Percentiles rank a stretch among this genome's conserved stretches.
Conservation (phyloP, 495 filamentous ascomycete species). For the Neurospora hispaniola region DNA sequence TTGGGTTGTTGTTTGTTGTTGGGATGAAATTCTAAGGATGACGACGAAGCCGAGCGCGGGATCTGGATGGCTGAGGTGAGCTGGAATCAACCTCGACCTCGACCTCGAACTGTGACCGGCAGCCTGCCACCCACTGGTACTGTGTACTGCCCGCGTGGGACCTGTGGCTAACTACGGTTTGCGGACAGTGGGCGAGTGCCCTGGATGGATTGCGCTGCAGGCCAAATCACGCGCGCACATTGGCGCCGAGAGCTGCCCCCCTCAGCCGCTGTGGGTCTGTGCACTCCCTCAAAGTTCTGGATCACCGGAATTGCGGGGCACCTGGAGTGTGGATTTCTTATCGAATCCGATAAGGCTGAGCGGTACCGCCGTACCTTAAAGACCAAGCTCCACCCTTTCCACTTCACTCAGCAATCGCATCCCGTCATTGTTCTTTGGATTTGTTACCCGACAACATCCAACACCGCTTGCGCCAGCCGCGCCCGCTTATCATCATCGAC, state of each 20-base stretch:
- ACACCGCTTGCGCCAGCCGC: not conserved
- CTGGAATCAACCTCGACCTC: not conserved
- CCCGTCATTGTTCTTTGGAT: not conserved
- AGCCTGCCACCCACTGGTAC: not conserved
- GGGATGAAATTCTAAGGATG: not conserved
- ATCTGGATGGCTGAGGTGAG: not conserved
- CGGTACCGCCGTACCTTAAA: not conserved
- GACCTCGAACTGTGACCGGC: not conserved
- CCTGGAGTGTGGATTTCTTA: not conserved
- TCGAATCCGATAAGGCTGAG: not conserved
- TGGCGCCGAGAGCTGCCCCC: not conserved
- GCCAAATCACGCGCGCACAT: not conserved
- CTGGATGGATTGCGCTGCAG: not conserved
- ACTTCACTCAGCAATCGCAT: not conserved
- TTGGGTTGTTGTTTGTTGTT: not conserved
- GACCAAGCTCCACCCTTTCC: not conserved
- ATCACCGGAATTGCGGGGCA: not conserved
- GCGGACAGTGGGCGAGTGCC: not conserved
- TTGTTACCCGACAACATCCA: not conserved
- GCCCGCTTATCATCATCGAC: not conserved
- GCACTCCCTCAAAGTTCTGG: not conserved
- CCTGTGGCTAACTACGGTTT: not conserved
- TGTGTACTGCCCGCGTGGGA: not conserved
- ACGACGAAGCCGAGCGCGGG: not conserved
- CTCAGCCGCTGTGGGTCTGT: not conserved